phyloP scores from a whole-genome alignment of 2,329 filamentous ascomycete genomes.

The Verruconis gallopava region DNA sequence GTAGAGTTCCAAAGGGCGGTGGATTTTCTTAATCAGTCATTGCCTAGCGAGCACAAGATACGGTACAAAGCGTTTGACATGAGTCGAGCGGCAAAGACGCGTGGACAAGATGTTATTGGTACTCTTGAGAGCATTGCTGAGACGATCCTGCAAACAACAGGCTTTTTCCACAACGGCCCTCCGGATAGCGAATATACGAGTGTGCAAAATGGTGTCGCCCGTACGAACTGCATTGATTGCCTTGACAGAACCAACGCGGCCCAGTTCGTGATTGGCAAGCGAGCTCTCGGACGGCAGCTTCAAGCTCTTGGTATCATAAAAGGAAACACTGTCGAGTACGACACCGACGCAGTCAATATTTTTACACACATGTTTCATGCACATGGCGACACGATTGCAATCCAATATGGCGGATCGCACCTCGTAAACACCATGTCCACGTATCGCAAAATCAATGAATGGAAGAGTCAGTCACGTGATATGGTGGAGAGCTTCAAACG shows the following conservation, averaged over 20 bases:
- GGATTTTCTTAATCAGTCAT: constrained; percentile 84
- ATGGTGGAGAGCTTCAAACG: constrained; percentile 99
- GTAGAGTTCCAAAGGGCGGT: constrained; percentile 79
- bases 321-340: constrained; percentile 70
- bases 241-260: constrained; percentile 94
- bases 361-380: constrained; percentile 97
- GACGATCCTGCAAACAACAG: constrained; percentile 70
- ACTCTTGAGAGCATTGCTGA: constrained; percentile 84
- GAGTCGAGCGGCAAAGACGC: constrained; percentile 83
- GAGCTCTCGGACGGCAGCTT: constrained; percentile 81
- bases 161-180: constrained; percentile 91
- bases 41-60: constrained; percentile 73
- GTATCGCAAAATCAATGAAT: constrained; percentile 97
- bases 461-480: constrained; percentile 92
- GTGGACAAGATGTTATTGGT: constrained; percentile 86
- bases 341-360: constrained; percentile 88
- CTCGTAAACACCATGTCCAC: constrained; percentile 99
- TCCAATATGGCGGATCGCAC: constrained; percentile 95
- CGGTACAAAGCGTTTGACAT: constrained; percentile 96
- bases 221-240: constrained; percentile 97
- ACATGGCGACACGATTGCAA: constrained; percentile 92
- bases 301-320: constrained; percentile 81
- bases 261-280: constrained; percentile 94
- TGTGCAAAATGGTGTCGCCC: constrained; percentile 81
- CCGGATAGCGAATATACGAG: constrained; percentile 49